phyloP scores from a whole-genome alignment of 108 stramenopile genomes.

The Chaetoceros tenuissimus region DNA sequence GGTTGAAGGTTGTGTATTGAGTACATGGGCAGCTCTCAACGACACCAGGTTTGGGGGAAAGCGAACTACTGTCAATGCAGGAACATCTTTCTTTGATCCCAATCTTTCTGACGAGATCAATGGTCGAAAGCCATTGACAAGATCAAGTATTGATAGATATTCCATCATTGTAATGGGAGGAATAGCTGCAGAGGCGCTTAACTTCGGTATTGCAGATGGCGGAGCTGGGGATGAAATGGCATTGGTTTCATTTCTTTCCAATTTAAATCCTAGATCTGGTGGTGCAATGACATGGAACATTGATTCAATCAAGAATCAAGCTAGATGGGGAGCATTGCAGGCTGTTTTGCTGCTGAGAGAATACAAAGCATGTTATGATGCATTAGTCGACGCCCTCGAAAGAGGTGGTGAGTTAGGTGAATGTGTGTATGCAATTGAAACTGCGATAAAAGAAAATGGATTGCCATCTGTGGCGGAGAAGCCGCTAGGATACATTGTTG shows the following conservation, averaged over 20 bases:
- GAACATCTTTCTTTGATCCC: slow-evolving; percentile 87
- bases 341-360: slow-evolving; percentile 65
- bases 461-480: slow-evolving; percentile 29
- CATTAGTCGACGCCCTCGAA: slow-evolving; percentile 74
- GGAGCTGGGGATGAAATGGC: slow-evolving; percentile 89
- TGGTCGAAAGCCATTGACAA: slow-evolving; percentile 39
- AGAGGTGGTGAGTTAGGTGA: slow-evolving; percentile 64
- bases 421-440: slow-evolving; percentile 81
- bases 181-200: slow-evolving; percentile 88
- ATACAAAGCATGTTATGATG: slow-evolving; percentile 76
- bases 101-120: slow-evolving; percentile 61
- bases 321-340: slow-evolving; percentile 79
- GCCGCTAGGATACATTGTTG: slow-evolving; percentile 57
- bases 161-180: slow-evolving; percentile 90
- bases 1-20: slow-evolving; percentile 82
- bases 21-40: slow-evolving; percentile 70
- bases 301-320: slow-evolving; percentile 68
- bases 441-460: slow-evolving; percentile 46
- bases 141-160: slow-evolving; percentile 83
- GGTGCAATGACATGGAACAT: slow-evolving; percentile 32
- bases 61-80: slow-evolving; percentile 52
- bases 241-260: slow-evolving; percentile 58
- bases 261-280: slow-evolving; percentile 24
- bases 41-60: slow-evolving; percentile 63
- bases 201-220: slow-evolving; percentile 79